Percentiles rank a stretch among this genome's conserved stretches.
These are phyloP conservation scores for Fusarium albidum DNA, from an alignment of 2,329 filamentous ascomycete species.

Conservation along the genomic window DNA sequence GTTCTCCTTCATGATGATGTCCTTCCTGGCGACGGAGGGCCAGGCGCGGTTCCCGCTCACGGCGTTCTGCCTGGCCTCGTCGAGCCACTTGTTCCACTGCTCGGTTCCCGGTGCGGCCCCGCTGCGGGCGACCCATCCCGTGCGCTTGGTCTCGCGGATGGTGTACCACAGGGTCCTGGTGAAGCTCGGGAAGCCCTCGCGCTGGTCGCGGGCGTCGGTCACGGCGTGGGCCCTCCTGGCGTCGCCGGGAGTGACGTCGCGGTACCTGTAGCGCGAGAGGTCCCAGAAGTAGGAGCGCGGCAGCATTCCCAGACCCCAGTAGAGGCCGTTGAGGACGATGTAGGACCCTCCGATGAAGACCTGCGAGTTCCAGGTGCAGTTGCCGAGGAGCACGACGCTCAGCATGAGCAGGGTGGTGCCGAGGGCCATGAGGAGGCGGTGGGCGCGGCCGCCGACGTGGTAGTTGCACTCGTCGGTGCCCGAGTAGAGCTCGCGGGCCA, in stretches of 20 bases:
- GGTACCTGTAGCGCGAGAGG: slow-evolving; percentile 58
- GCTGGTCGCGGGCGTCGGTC: slow-evolving; percentile 42
- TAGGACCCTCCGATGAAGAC: slow-evolving; percentile 65
- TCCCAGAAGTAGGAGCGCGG: slow-evolving; percentile 64
- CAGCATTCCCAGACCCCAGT: slow-evolving; percentile 64
- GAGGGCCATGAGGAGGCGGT: slow-evolving; percentile 62
- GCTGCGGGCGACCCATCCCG: slow-evolving; percentile 61
- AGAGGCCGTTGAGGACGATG: slow-evolving; percentile 66
- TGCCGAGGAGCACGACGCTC: slow-evolving; percentile 67
- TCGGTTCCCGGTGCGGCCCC: slow-evolving; percentile 60
- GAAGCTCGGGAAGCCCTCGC: slow-evolving; percentile 56
- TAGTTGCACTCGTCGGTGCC: slow-evolving; percentile 69
- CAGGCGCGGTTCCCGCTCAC: slow-evolving; percentile 45
- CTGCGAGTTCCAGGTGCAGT: slow-evolving; percentile 68
- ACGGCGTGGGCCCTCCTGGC: slow-evolving; percentile 46
- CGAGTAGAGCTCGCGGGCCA: slow-evolving; percentile 69
- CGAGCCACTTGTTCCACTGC: slow-evolving; percentile 63
- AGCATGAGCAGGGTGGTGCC: slow-evolving; percentile 69
- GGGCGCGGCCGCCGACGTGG: slow-evolving; percentile 53
- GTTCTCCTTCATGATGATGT: slow-evolving; percentile 54
- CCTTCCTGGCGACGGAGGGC: slow-evolving; percentile 58
- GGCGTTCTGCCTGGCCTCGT: slow-evolving; percentile 55
- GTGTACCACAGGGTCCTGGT: slow-evolving; percentile 67
- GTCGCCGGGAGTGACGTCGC: slow-evolving; percentile 52
- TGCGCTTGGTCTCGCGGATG: slow-evolving; percentile 61